Base-by-base conservation (phyloP, 2,329 filamentous ascomycete genomes). In the Aureobasidium sp. region DNA sequence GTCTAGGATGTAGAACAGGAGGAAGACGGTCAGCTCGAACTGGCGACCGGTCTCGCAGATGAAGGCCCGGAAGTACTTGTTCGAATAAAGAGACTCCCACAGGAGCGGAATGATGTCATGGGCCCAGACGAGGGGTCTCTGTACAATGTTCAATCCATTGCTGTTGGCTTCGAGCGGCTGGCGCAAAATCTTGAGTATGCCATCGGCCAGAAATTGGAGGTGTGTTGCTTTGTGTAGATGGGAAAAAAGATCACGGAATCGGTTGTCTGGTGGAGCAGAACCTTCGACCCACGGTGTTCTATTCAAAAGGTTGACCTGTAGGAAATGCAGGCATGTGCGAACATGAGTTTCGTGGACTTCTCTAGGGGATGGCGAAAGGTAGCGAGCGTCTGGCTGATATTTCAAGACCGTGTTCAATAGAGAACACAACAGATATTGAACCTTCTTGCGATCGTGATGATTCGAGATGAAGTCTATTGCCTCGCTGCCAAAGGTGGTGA, bases 41-140 rank as follows among this genome's bases (percentile, higher is more conserved):
- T 90, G 90, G 60, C 93, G 83, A 71, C 94, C 91, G 0, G 94
- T 97, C 69, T 99, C 94, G 66, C 97, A 93, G 70, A 99, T 94
- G 75, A 97, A 99, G 1, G 91, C 91, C 36, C 94, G 84, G 77
- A 99, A 99, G 63, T 93, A 84, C 76, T 96, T 97, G 77, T 99
- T 99, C 81, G 93, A 97, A 75, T 99, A 94, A 5, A 94, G 85
- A 41, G 91, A 86, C 77, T 99, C 94, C 94, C 94, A 99, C 72
- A 97, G 97, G 2, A 99, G 81, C 83, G 97, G 94, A 61, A 97
- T 87, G 78, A 95, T 95, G 75, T 99, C 94, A 1, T 94, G 92
- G 0, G 92, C 91, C 82, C 93, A 96, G 70, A 90, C 90, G 58
- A 90, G 80, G 0, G 88, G 84, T 52, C 88, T 84, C 69, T 95